These are phyloP conservation scores for Reticulascus tulasneorum DNA, from an alignment of 2,329 filamentous ascomycete genomes.

Conservation along the genomic window DNA sequence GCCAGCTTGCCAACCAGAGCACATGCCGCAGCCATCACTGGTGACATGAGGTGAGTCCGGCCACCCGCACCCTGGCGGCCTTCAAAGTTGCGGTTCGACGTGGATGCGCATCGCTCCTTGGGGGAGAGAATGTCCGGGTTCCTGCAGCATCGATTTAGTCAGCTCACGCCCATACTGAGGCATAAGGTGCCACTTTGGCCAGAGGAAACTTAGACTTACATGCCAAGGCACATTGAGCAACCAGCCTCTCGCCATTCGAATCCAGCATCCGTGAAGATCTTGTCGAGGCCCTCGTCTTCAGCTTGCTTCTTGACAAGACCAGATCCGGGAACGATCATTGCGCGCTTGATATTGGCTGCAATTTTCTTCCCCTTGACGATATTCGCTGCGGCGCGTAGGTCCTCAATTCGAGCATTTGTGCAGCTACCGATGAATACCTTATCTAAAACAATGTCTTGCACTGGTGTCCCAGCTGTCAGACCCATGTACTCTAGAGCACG, in stretches of 20 bases:
- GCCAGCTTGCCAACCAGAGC: slow-evolving; percentile 87
- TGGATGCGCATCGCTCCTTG: slow-evolving; percentile 89
- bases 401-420: slow-evolving; percentile 96
- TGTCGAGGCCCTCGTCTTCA: slow-evolving; percentile 86
- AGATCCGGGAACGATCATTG: slow-evolving; percentile 94
- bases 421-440: slow-evolving; percentile 98
- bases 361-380: slow-evolving; percentile 86
- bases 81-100: slow-evolving; percentile 96
- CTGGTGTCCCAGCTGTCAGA: slow-evolving; percentile 75
- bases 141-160: no score
- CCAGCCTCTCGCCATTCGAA: slow-evolving; percentile 98
- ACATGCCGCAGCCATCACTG: slow-evolving; percentile 91
- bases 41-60: slow-evolving; percentile 93
- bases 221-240: slow-evolving; percentile 98
- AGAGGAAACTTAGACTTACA: slow-evolving; percentile 42
- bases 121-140: slow-evolving; percentile 96
- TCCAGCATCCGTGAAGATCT: slow-evolving; percentile 85
- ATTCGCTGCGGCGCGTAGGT: slow-evolving; percentile 80
- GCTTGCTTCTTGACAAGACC: slow-evolving; percentile 91
- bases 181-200: not conserved
- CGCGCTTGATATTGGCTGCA: slow-evolving; percentile 83
- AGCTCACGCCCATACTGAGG: no score
- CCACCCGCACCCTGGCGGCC: slow-evolving; percentile 90
- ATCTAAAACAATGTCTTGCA: slow-evolving; percentile 89
- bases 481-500: slow-evolving; percentile 97